These are phyloP conservation scores for Simmondsia chinensis DNA, from an alignment of 148 eudicot species.

Conservation along the genomic window DNA sequence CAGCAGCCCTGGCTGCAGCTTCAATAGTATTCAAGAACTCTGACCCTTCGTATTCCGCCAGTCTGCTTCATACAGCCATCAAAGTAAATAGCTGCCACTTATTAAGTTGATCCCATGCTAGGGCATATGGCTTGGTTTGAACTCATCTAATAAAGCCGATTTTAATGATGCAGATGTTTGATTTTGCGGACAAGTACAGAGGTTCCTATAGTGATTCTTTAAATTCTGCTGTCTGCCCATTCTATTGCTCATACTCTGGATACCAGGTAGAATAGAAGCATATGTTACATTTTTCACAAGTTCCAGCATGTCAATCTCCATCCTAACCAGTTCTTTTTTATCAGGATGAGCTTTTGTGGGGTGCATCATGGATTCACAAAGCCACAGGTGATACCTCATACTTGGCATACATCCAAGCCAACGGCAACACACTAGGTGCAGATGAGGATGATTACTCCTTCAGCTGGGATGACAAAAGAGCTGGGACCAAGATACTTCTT, in stretches of 20 bases:
- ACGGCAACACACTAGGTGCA: slow-evolving; percentile 64
- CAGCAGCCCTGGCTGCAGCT: slow-evolving; percentile 86
- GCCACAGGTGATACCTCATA: slow-evolving; percentile 51
- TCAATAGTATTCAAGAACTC: slow-evolving; percentile 72
- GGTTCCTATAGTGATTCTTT: slow-evolving; percentile 80
- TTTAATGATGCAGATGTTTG: slow-evolving; percentile 40
- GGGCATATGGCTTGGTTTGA: background rate
- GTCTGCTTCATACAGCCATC: slow-evolving; percentile 46
- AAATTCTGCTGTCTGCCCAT: slow-evolving; percentile 63
- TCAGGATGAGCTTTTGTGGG: slow-evolving; percentile 95
- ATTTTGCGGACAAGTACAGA: slow-evolving; percentile 66
- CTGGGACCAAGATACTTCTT: slow-evolving; percentile 74
- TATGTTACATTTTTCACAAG: too few relatives aligned
- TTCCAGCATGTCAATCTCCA: too few relatives aligned
- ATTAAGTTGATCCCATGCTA: background rate
- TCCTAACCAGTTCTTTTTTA: background rate
- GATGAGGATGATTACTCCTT: slow-evolving; percentile 66
- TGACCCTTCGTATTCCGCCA: slow-evolving; percentile 61
- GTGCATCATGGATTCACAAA: slow-evolving; percentile 81
- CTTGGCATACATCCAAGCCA: slow-evolving; percentile 56
- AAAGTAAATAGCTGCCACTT: slow-evolving; percentile 16
- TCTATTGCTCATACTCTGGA: slow-evolving; percentile 85
- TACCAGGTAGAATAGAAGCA: slow-evolving; percentile 63
- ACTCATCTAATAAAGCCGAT: background rate
- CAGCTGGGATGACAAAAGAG: slow-evolving; percentile 85